Conservation (phyloP, 331 rosid genomes). For the Malus hybrid region DNA sequence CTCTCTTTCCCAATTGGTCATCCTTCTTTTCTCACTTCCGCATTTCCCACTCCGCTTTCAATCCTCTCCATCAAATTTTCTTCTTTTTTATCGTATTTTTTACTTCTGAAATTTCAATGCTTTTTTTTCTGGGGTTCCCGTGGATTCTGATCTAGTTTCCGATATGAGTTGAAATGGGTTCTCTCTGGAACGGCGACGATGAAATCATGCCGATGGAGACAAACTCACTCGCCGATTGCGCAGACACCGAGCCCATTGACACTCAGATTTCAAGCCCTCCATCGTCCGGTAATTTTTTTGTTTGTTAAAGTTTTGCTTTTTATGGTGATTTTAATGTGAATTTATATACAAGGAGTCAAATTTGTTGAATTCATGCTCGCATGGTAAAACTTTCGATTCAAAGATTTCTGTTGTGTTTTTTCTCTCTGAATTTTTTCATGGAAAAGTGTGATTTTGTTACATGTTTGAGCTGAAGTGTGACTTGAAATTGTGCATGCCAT, state of each 20-base stretch:
- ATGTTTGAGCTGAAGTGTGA: not conserved
- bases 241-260: constrained; percentile 24
- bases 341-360: not conserved
- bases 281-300: constrained; percentile 19
- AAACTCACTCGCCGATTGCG: not conserved
- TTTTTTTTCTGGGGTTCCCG: not conserved
- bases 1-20: no score
- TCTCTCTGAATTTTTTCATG: not conserved
- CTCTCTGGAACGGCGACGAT: constrained; percentile 17
- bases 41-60: no score
- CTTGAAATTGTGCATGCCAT: not conserved
- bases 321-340: not conserved
- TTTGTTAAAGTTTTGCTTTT: not conserved
- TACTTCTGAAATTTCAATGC: no score
- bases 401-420: not conserved
- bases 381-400: not conserved
- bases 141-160: not conserved
- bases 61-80: no score
- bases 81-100: no score
- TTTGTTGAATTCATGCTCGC: not conserved
- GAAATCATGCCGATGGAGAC: not conserved
- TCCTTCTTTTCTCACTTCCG: no score
- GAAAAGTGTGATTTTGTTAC: not conserved
- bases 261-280: constrained; percentile 17
- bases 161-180: constrained; percentile 22